Evolutionary conservation across 1,139 yeast genomes (phyloP), one percentile per base, ranked within the genome.

Genomic region (Torulaspora pretoriensis): DNA sequence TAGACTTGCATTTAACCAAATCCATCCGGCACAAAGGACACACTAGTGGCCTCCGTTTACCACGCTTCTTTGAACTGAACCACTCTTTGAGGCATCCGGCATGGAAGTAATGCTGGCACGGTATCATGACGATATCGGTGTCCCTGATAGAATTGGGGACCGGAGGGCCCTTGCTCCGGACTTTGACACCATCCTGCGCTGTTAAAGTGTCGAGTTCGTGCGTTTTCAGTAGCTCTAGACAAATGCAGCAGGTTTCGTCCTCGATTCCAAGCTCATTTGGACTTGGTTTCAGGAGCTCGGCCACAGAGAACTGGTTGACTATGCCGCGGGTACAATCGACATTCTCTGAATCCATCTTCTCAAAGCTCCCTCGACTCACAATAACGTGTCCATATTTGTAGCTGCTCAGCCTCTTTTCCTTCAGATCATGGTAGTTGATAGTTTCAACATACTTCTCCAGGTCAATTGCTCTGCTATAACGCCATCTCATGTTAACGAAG

Each of bases 1-100:
- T 13, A 5, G 29, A 25, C 31, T 38, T 38, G 22, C 41, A 38
- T 9, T 38, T 38, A 14, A 38, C 35, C 27, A 38, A n/a, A 13
- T 38, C 41, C 41, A 38, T 38, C 16, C 41, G 25, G 31, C 41
- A 38, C 17, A 38, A 35, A 3, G 41, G 41, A 14, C 41, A 38
- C 16, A 27, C 34, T 2, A 38, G 34, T 2, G 35, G 41, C 16
- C 30, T 23, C 6, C 22, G 30, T n/a, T 28, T 17, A 10, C 33
- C 28, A 13, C 35, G 29, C 24, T 22, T 38, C 31, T 38, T 25
- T 2, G 41, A 35, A 22, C 28, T 29, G 24, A 38, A 38, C 41
- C 41, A 38, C 24, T 38, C 41, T 26, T 25, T 38, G 10, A 38
- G 41, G 14, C 41, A 38, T 9, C 29, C 29, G 7, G 34, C 35